Conservation (phyloP, 306 rosid genomes). For the Argentina anserina region DNA sequence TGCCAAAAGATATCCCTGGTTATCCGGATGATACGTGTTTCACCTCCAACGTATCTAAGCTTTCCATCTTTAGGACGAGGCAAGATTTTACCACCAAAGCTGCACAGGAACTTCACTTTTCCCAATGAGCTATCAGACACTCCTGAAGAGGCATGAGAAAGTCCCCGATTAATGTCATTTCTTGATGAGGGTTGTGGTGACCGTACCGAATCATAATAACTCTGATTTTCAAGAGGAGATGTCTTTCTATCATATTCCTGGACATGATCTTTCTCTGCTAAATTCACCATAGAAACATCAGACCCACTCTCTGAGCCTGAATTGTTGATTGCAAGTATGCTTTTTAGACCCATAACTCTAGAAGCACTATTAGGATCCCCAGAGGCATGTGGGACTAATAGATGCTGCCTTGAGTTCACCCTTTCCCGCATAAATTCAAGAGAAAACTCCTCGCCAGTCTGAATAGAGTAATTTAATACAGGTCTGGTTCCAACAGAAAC, state of each 20-base stretch:
- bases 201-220: conserved; percentile 46
- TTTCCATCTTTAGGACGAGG: conserved; percentile 86
- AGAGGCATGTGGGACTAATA: conserved; percentile 43
- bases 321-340: conserved; percentile 44
- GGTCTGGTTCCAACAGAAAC: conserved; percentile 54
- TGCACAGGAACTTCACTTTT: conserved; percentile 76
- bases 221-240: conserved; percentile 45
- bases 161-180: conserved; percentile 46
- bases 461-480: conserved; percentile 76
- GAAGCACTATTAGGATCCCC: conserved; percentile 55
- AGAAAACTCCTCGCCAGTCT: conserved; percentile 86
- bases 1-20: conserved; percentile 63
- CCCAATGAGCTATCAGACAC: conserved; percentile 44
- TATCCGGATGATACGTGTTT: conserved; percentile 65
- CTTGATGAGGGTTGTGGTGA: conserved; percentile 53
- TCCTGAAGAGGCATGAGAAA: conserved; percentile 45
- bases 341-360: conserved; percentile 55
- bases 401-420: conserved; percentile 57
- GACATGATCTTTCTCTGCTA: conserved; percentile 43
- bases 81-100: conserved; percentile 75
- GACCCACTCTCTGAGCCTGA: conserved; percentile 67
- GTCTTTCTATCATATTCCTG: conserved; percentile 56
- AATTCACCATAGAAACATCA: conserved; percentile 39
- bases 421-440: conserved; percentile 92
- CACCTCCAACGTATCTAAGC: conserved; percentile 90